Percentiles rank a stretch among this genome's conserved stretches.
Evolutionary conservation across 2,329 filamentous ascomycete genomes (phyloP).

Genomic region (Sphaerulina populicola): DNA sequence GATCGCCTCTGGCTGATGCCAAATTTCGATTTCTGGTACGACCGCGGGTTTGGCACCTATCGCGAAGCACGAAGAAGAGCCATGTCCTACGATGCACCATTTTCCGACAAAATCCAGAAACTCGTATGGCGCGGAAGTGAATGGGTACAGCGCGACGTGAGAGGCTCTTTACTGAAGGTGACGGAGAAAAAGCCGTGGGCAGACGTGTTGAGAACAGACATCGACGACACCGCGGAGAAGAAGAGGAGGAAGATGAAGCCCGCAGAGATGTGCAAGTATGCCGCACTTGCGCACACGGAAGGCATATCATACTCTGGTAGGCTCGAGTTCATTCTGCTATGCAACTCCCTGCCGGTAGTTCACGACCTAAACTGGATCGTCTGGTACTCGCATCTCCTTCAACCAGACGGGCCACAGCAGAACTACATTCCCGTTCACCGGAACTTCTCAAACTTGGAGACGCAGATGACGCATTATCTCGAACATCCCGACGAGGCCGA

Average conservation of each 20-base stretch:
- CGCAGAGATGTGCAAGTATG: constrained; percentile 23
- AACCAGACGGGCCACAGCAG: constrained; percentile 18
- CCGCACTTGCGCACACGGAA: constrained; percentile 23
- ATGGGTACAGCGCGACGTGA: constrained; percentile 10
- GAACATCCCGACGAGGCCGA: constrained; percentile 13
- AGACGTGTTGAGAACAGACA: constrained; percentile 28
- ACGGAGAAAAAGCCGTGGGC: constrained; percentile 30
- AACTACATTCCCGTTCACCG: constrained; percentile 21
- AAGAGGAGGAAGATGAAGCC: constrained; percentile 12
- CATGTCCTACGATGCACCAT: constrained; percentile 5
- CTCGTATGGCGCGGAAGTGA: constrained; percentile 23
- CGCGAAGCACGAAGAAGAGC: constrained; percentile 15
- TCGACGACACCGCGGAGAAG: constrained; percentile 13
- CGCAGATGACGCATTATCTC: constrained; percentile 17
- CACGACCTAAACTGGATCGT: constrained; percentile 23
- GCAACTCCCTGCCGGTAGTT: constrained; percentile 15
- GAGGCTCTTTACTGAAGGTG: constrained; percentile 24
- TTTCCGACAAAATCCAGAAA: constrained; percentile 17
- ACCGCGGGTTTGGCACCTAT: not conserved
- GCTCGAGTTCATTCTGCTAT: constrained; percentile 22
- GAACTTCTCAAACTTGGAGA: constrained; percentile 21
- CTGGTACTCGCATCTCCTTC: constrained; percentile 21
- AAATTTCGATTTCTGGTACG: constrained; percentile 45
- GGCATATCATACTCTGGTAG: constrained; percentile 19
- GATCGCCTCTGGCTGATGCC: constrained; percentile 43